Conservation (phyloP, 2,329 filamentous ascomycete genomes). For the Sodiomyces alkalinus region DNA sequence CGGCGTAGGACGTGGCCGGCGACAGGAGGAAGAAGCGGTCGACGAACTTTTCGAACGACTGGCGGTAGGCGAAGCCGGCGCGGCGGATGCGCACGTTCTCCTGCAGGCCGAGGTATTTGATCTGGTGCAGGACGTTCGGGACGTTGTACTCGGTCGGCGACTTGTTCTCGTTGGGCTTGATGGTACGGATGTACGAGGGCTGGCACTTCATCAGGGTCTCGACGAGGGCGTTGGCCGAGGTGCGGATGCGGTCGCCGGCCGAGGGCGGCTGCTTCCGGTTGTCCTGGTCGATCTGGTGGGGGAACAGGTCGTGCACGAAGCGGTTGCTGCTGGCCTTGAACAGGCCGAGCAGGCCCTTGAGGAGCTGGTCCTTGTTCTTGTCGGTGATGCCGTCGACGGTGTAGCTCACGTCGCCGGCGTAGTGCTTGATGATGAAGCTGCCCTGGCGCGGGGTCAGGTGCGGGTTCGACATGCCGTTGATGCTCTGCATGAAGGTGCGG, state of each 20-base stretch:
- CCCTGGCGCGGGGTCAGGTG: slow-evolving; percentile 88
- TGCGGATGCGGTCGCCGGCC: slow-evolving; percentile 89
- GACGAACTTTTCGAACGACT: slow-evolving; percentile 95
- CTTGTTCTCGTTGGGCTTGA: slow-evolving; percentile 99
- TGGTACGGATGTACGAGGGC: slow-evolving; percentile 95
- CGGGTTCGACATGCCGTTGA: slow-evolving; percentile 81
- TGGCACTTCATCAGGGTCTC: slow-evolving; percentile 94
- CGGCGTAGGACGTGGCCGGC: slow-evolving; percentile 86
- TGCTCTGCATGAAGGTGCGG: slow-evolving; percentile 83
- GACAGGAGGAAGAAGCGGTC: slow-evolving; percentile 94
- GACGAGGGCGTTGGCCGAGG: slow-evolving; percentile 87
- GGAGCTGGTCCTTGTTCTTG: slow-evolving; percentile 95
- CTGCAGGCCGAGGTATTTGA: slow-evolving; percentile 98
- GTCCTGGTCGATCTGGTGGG: slow-evolving; percentile 85
- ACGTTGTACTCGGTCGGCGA: slow-evolving; percentile 85
- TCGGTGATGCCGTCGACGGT: slow-evolving; percentile 94
- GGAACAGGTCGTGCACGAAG: slow-evolving; percentile 83
- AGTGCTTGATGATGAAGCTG: slow-evolving; percentile 97
- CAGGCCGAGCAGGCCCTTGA: slow-evolving; percentile 85
- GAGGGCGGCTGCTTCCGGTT: slow-evolving; percentile 89
- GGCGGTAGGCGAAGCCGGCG: slow-evolving; percentile 91
- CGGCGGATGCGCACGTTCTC: slow-evolving; percentile 96
- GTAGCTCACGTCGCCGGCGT: slow-evolving; percentile 92
- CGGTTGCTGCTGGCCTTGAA: slow-evolving; percentile 70
- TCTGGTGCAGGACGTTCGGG: slow-evolving; percentile 88